These are phyloP conservation scores for Phytophthora palmivora DNA, from an alignment of 352 stramenopile genomes.

Conservation along the genomic window DNA sequence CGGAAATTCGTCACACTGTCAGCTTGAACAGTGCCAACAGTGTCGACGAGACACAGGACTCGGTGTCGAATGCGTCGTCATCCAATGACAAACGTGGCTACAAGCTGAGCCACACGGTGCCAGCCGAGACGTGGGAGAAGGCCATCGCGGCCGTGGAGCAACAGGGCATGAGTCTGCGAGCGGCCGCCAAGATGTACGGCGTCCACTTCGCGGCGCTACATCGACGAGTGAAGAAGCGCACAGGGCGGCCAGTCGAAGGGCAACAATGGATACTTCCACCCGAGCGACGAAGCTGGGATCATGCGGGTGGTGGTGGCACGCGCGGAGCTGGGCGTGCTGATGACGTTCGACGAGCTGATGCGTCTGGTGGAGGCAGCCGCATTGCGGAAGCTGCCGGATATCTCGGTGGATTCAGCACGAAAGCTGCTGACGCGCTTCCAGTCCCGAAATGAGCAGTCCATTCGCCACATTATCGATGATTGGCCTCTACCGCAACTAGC, in stretches of 20 bases:
- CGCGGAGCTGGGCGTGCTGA: slow-evolving; percentile 65
- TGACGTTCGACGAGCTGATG: slow-evolving; percentile 76
- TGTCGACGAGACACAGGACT: slow-evolving; percentile 14
- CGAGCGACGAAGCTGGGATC: slow-evolving; percentile 63
- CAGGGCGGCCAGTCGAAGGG: slow-evolving; percentile 27
- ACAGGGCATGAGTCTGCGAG: slow-evolving; percentile 65
- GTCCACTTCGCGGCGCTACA: slow-evolving; percentile 70
- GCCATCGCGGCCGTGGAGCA: slow-evolving; percentile 63
- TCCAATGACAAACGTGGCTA: slow-evolving; percentile 46
- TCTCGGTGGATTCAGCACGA: slow-evolving; percentile 60
- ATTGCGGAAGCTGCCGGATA: slow-evolving; percentile 65
- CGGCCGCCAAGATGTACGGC: slow-evolving; percentile 50
- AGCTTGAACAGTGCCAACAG: slow-evolving; percentile 7
- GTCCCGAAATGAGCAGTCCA: slow-evolving; percentile 57
- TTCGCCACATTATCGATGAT: slow-evolving; percentile 55
- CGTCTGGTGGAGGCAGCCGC: slow-evolving; percentile 58
- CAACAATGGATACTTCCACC: slow-evolving; percentile 48
- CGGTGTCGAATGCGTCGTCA: not conserved
- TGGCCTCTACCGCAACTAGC: slow-evolving; percentile 40
- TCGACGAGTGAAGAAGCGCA: slow-evolving; percentile 63
- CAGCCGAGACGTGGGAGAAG: slow-evolving; percentile 65
- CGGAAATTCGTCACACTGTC: too few relatives aligned
- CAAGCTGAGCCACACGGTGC: slow-evolving; percentile 60
- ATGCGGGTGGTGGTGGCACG: slow-evolving; percentile 62
- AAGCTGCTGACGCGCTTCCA: slow-evolving; percentile 60